Percentiles rank a stretch among this genome's conserved stretches.
These are phyloP conservation scores for Phlebopus sp. DNA, from an alignment of 1,284 basidiomycete genomes.

Conservation along the genomic window DNA sequence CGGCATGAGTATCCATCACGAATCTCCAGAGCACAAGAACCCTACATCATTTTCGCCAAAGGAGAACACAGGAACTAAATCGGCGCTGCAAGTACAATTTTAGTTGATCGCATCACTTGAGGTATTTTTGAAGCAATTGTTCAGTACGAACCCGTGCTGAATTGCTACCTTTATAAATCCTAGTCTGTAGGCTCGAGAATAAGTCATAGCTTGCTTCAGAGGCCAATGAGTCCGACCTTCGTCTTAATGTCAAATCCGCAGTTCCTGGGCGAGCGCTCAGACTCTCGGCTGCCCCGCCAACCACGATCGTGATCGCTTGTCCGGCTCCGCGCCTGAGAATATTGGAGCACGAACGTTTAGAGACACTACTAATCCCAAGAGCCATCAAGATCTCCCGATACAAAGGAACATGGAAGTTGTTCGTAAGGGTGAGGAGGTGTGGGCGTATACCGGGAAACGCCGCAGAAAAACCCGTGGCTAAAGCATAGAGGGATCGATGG, in stretches of 20 bases:
- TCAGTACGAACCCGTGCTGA: conserved; percentile 70
- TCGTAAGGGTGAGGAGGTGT: conserved; percentile 87
- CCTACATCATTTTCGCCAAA: conserved; percentile 97
- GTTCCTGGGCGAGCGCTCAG: conserved; percentile 93
- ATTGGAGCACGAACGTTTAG: conserved; percentile 85
- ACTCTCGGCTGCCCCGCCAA: conserved; percentile 95
- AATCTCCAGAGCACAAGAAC: conserved; percentile 10
- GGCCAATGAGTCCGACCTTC: conserved; percentile 47
- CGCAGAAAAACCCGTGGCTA: conserved; percentile 89
- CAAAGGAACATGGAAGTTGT: conserved; percentile 91
- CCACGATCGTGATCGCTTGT: conserved; percentile 88
- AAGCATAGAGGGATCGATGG: conserved; percentile 3
- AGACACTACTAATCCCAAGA: conserved; percentile 90
- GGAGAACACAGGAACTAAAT: conserved; percentile 92
- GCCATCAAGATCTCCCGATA: conserved; percentile 89
- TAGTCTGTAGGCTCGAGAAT: conserved; percentile 41
- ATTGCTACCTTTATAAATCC: conserved; percentile 98
- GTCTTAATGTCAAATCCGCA: conserved; percentile 86
- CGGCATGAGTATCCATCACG: not conserved
- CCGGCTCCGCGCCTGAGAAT: conserved; percentile 67
- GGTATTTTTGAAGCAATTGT: not conserved
- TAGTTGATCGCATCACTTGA: conserved; percentile 1
- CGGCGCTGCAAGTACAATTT: conserved; percentile 53
- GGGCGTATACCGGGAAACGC: conserved; percentile 91
- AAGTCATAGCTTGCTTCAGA: not conserved